A percentile compares a stretch with the other conserved stretches of the same genome.
Conservation (phyloP, 75 land plant genomes). For the Sequoiadendron giganteum region DNA sequence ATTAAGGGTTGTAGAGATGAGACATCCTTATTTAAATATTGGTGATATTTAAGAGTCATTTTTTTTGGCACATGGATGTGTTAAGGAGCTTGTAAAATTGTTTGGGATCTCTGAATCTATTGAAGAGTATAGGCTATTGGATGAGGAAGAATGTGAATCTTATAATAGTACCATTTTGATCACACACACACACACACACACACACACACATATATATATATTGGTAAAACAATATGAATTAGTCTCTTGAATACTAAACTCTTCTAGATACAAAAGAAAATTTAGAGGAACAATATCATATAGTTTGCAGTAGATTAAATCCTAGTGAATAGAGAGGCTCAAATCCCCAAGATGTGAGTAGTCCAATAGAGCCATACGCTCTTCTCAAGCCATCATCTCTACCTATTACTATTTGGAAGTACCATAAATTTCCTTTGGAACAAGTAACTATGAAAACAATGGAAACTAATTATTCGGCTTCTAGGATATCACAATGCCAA, state of each 20-base stretch:
- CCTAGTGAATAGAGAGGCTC: neutral
- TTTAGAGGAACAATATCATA: slow-evolving; percentile 72
- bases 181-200: slow-evolving; percentile 57
- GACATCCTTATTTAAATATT: neutral
- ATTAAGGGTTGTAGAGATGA: neutral
- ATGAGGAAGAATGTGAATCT: slow-evolving; percentile 88
- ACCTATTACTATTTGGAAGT: neutral
- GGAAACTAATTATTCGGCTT: neutral
- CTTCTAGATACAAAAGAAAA: slow-evolving; percentile 77
- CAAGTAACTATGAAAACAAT: neutral
- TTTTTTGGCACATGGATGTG: too few relatives aligned
- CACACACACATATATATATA: slow-evolving; percentile 80
- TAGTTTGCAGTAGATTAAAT: slow-evolving; percentile 60
- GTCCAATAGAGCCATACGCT: neutral
- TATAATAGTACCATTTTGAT: slow-evolving; percentile 92
- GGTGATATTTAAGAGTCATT: neutral
- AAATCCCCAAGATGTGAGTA: neutral
- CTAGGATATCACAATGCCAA: neutral
- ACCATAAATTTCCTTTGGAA: neutral
- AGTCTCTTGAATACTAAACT: slow-evolving; percentile 79
- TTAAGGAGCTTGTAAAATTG: too few relatives aligned
- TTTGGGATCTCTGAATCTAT: too few relatives aligned
- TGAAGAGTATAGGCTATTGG: slow-evolving; percentile 73
- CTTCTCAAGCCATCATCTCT: neutral
- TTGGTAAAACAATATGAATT: slow-evolving; percentile 81